Percentiles rank a stretch among this genome's conserved stretches.
Evolutionary conservation across 2,329 filamentous ascomycete species (phyloP).

Genomic region (Fusarium dimerum): DNA sequence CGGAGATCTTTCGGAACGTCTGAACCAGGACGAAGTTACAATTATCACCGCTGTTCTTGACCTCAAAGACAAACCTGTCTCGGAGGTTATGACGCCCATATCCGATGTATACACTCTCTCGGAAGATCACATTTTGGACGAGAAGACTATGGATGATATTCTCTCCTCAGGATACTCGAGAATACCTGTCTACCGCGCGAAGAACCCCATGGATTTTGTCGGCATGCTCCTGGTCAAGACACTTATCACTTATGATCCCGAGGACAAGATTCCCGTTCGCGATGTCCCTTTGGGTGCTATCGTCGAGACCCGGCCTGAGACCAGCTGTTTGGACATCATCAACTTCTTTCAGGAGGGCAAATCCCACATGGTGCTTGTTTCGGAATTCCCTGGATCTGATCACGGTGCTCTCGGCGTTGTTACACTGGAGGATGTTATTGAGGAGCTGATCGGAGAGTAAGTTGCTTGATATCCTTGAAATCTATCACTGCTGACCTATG

Average conservation of each 20-base stretch:
- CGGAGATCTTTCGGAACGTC: constrained; percentile 80
- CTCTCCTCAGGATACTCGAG: constrained; percentile 92
- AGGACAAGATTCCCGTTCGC: constrained; percentile 81
- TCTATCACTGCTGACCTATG: constrained; percentile 19
- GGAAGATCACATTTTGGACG: constrained; percentile 90
- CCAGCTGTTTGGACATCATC: constrained; percentile 95
- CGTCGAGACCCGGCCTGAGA: constrained; percentile 91
- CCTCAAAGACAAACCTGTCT: constrained; percentile 93
- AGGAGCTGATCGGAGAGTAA: constrained; percentile 96
- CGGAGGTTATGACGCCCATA: constrained; percentile 98
- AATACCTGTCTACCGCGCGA: constrained; percentile 89
- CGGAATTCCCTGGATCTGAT: constrained; percentile 85
- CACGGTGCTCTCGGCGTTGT: constrained; percentile 90
- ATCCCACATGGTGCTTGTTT: constrained; percentile 97
- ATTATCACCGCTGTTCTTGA: constrained; percentile 98
- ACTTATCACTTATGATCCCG: constrained; percentile 96
- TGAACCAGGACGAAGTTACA: constrained; percentile 97
- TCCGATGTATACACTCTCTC: constrained; percentile 95
- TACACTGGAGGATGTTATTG: constrained; percentile 96
- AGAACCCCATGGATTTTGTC: constrained; percentile 84
- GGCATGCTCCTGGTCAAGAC: constrained; percentile 99
- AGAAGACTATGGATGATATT: constrained; percentile 91
- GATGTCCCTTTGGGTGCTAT: constrained; percentile 93
- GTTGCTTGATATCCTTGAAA: constrained; percentile 36
- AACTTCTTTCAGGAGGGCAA: constrained; percentile 99